Base-by-base conservation (phyloP, 192 early-diverging fungal genomes). In the Mortierella antarctica region DNA sequence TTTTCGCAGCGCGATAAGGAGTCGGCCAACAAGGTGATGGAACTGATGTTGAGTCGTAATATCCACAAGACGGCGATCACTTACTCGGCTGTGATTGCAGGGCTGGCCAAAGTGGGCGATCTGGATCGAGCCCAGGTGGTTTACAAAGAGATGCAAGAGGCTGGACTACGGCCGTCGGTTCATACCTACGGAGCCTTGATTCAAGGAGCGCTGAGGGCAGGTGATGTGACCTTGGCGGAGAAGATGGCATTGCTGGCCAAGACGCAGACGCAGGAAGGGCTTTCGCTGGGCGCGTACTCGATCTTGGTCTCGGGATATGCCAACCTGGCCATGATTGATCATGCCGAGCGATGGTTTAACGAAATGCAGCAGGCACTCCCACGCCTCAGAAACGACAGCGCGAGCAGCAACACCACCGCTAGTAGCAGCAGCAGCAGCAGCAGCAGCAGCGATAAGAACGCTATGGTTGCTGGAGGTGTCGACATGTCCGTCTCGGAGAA, bases 131-230 rank as follows among this genome's bases (percentile, higher is more conserved):
- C 77, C 2, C 45, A 64, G 60, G 18, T 44, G 39, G 5, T 64
- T 13, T 67, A 52, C 45, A 54, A 67, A 20, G 64, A 62, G 70
- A 80, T 80, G 77, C 41, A 68, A 11, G 42, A 48, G 21, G 64
- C 52, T 4, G 65, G 60, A 5, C 40, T 56, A n/a, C 18, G 9
- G 49, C 77, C 77, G 7, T 46, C 77, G 6, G 72, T 80, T 18
- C 65, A 80, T 14, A 61, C 60, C 4, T 80, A 64, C 63, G 77
- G 77, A 10, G 69, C 77, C 15, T 45, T 80, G 77, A 80, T 80
- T 63, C 77, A 80, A 41, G 69, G 77, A 0, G 77, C 77, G 0
- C 50, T 80, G 59, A 70, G 59, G 48, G 47, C 12, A 4, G 62
- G 65, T 0, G 42, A 72, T 47, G 59, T 62, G 12, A 14, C 23